phyloP scores from a whole-genome alignment of 176 grass and related monocot species.

The Phyllostachys edulis region DNA sequence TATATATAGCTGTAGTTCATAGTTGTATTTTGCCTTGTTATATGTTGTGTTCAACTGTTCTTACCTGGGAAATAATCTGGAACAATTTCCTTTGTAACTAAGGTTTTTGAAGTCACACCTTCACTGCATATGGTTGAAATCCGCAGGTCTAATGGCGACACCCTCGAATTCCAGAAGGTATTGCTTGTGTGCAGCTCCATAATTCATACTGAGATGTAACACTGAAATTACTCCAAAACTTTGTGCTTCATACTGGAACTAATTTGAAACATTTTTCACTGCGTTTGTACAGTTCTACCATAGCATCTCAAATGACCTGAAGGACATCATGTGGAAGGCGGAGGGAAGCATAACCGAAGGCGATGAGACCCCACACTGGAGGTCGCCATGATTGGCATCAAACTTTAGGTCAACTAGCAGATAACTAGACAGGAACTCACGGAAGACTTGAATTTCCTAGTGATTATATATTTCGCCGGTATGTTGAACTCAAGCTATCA shows the following conservation, averaged over 20 bases:
- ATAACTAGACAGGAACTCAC: conserved; percentile 11
- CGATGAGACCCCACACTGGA: neutral
- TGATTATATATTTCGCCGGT: too few relatives aligned
- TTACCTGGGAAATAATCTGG: conserved; percentile 17
- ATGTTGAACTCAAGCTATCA: too few relatives aligned
- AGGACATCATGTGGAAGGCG: conserved; percentile 87
- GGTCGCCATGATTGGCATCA: conserved; percentile 1
- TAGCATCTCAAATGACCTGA: conserved; percentile 68
- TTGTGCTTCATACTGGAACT: neutral
- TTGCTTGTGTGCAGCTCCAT: neutral
- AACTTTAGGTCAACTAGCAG: conserved; percentile 30
- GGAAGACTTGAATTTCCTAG: neutral
- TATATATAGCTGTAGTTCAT: too few relatives aligned
- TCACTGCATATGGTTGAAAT: conserved; percentile 90
- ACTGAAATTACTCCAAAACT: neutral
- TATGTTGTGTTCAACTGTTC: too few relatives aligned
- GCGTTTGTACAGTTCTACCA: conserved; percentile 60
- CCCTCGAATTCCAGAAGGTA: conserved; percentile 91
- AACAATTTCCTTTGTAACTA: conserved; percentile 8
- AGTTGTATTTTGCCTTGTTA: too few relatives aligned
- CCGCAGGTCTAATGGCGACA: conserved; percentile 87
- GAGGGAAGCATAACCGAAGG: conserved; percentile 45
- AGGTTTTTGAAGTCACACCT: conserved; percentile 96
- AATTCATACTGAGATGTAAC: neutral
- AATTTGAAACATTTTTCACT: neutral